Evolutionary conservation across 1,284 basidiomycete species (phyloP), one percentile per base, ranked within the genome.

Genomic region (Fomitopsis palustris): DNA sequence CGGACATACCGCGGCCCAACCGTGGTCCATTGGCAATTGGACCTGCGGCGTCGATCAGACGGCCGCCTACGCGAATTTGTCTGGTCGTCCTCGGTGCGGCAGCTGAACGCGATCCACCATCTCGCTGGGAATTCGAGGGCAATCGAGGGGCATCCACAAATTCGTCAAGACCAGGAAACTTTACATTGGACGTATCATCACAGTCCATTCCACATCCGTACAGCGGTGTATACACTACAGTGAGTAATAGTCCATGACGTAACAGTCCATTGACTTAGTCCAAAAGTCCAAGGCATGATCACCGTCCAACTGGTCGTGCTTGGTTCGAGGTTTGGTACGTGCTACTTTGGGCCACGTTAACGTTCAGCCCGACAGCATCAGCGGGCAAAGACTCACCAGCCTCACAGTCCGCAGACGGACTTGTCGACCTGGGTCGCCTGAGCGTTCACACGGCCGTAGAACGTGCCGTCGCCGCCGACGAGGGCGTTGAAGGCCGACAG

Each of bases 401-500:
- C 33, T 67, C 54, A 70, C 55, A 70, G 41, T 5, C 70, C 70
- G 57, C 72, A 73, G 39, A 60, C 42, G 5, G 67, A 67, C 21
- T 62, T 54, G 53, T 59, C 59, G 19, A 70, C 64, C 60, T 67
- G 68, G 53, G 39, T 64, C 23, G 64, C 68, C 10, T 52, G 56
- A 14, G 66, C 71, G 33, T 69, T 41, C 35, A 73, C 59, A 37
- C 62, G 54, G 4, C 72, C 72, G 10, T 65, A 42, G 37, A 54
- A 23, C 56, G 43, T 55, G 31, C 65, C 69, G 41, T 69, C 65
- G 17, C 65, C 64, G 55, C 60, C 54, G 43, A 70, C 70, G 52
- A 74, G 64, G 17, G 57, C 58, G 57, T 73, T 63, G 69, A 73
- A 68, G 47, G 71, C 70, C 53, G 59, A 61, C 39, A 64, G 54